phyloP scores from a whole-genome alignment of 768 basidiomycete species.

The Cystofilobasidium capitatum region DNA sequence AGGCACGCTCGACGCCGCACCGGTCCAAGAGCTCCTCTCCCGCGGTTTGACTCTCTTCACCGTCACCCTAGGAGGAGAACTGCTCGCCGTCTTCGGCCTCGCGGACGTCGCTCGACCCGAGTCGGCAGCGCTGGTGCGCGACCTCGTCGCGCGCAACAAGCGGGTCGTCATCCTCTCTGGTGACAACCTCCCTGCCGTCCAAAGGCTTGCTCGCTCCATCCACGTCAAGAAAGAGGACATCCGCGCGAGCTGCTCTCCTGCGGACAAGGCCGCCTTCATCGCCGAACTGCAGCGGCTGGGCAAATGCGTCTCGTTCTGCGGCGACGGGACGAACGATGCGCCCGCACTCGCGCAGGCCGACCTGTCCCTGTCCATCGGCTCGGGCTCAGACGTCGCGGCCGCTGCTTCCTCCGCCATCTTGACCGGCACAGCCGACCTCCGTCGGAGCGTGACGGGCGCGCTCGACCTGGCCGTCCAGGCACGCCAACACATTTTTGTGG shows the following conservation, averaged over 20 bases:
- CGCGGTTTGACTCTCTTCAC: conserved; percentile 22
- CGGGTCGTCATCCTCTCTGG: conserved; percentile 7
- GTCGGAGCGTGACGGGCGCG: background rate
- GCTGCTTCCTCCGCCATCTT: conserved; percentile 6
- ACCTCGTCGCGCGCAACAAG: conserved; percentile 7
- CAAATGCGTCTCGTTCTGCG: conserved; percentile 10
- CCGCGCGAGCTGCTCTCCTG: background rate
- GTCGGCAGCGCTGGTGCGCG: background rate
- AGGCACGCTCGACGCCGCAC: conserved; percentile 33
- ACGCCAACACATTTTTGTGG: conserved; percentile 1
- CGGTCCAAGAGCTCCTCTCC: conserved; percentile 28
- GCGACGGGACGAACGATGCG: conserved; percentile 26
- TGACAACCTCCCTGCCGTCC: conserved; percentile 5
- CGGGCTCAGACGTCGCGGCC: conserved; percentile 8
- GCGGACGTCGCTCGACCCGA: conserved; percentile 19
- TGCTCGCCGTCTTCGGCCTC: conserved; percentile 24
- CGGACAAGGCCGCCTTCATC: conserved; percentile 8
- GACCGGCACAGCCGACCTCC: background rate
- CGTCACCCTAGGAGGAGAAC: conserved; percentile 13
- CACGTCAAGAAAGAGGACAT: background rate
- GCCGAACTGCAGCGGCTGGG: background rate
- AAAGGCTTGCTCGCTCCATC: background rate
- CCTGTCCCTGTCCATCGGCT: conserved; percentile 8
- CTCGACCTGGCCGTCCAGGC: conserved; percentile 6
- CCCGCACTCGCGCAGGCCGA: conserved; percentile 22